A percentile compares a stretch with the other conserved stretches of the same genome.
Evolutionary conservation across 208 protist genomes (phyloP).

Genomic region (Novymonas esmeraldas): DNA sequence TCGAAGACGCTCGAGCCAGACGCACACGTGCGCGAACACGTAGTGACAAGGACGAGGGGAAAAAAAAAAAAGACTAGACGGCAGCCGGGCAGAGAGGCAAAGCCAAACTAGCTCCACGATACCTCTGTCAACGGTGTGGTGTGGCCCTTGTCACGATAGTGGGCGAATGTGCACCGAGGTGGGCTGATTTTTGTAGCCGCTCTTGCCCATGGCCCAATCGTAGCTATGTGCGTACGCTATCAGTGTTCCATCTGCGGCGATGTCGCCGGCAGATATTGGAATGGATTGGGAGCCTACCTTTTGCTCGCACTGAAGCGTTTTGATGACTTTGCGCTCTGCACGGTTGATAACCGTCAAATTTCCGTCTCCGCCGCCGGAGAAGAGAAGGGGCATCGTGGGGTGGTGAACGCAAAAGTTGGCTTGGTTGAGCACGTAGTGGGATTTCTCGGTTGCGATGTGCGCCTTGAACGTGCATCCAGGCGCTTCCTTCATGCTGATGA

Average conservation of each 20-base stretch:
- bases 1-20: no score
- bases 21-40: no score
- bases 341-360: slow-evolving; percentile 49
- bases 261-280: slow-evolving; percentile 74
- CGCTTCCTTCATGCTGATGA: slow-evolving; percentile 42
- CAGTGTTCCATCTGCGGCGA: slow-evolving; percentile 60
- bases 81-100: background rate
- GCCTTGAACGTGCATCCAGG: slow-evolving; percentile 71
- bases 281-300: slow-evolving; percentile 47
- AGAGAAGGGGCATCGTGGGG: slow-evolving; percentile 37
- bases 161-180: slow-evolving; percentile 50
- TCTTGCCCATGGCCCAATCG: slow-evolving; percentile 85
- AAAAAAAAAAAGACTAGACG: slow-evolving; percentile 15
- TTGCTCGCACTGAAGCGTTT: slow-evolving; percentile 30
- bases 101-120: background rate
- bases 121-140: background rate
- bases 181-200: slow-evolving; percentile 50
- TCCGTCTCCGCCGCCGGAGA: slow-evolving; percentile 81
- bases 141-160: background rate
- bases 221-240: slow-evolving; percentile 84
- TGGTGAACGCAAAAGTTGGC: slow-evolving; percentile 81
- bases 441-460: slow-evolving; percentile 50
- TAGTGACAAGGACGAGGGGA: background rate
- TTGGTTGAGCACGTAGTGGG: slow-evolving; percentile 53
- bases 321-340: slow-evolving; percentile 37